Conservation (phyloP, 768 basidiomycete species). For the Kwoniella heveanensis region DNA sequence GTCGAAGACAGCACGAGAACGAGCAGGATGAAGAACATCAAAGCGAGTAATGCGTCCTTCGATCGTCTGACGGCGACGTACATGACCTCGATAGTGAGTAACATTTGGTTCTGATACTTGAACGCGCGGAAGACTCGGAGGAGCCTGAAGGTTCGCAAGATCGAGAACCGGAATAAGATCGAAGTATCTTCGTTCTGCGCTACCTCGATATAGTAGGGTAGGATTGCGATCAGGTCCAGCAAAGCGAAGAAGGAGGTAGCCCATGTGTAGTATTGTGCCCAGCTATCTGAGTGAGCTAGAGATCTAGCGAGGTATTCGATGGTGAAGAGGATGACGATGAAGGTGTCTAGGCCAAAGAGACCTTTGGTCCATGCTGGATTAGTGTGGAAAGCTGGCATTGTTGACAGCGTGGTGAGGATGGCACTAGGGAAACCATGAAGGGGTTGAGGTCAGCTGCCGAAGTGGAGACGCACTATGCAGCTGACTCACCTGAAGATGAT, state of each 20-base stretch:
- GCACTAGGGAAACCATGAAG: constrained; percentile 39
- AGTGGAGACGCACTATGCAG: not conserved
- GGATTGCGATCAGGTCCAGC: constrained; percentile 78
- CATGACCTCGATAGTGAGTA: constrained; percentile 68
- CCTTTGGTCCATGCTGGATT: constrained; percentile 64
- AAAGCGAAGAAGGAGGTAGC: constrained; percentile 70
- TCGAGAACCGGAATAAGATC: constrained; percentile 85
- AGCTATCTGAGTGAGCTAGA: constrained; percentile 69
- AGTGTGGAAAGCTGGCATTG: constrained; percentile 56
- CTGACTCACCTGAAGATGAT: constrained; percentile 63
- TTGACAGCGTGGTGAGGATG: constrained; percentile 54
- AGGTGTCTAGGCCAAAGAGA: constrained; percentile 88
- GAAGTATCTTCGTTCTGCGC: constrained; percentile 82
- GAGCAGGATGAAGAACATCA: constrained; percentile 86
- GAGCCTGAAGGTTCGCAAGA: constrained; percentile 83
- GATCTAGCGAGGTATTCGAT: constrained; percentile 64
- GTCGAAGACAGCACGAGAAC: constrained; percentile 85
- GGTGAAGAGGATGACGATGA: constrained; percentile 79
- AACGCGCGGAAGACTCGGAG: constrained; percentile 88
- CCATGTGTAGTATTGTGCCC: constrained; percentile 61
- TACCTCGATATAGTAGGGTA: constrained; percentile 88
- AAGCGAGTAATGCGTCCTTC: constrained; percentile 80
- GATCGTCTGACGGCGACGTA: constrained; percentile 82
- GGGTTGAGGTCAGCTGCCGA: not conserved
- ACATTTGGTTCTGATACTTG: constrained; percentile 62